Conservation (phyloP, 768 basidiomycete genomes). For the Mycena pura region DNA sequence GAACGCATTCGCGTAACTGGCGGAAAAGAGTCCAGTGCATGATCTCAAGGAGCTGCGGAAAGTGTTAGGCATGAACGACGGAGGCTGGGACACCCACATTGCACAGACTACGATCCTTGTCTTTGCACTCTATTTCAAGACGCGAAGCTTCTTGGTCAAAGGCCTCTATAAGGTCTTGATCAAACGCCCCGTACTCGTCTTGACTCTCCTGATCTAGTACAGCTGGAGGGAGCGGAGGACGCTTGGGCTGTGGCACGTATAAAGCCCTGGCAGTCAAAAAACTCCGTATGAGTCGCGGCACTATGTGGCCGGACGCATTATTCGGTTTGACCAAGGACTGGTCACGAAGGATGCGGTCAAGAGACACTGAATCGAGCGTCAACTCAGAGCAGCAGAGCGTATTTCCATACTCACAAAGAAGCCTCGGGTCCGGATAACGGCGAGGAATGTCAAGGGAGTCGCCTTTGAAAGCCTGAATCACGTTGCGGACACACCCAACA, state of each 20-base stretch:
- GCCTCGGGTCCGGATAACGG: conserved; percentile 65
- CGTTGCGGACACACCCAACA: conserved; percentile 8
- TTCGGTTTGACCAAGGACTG: not conserved
- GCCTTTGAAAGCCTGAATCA: conserved; percentile 10
- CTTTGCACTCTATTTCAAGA: conserved; percentile 36
- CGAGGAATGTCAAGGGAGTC: not conserved
- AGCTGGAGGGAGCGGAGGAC: conserved; percentile 33
- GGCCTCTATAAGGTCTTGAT: conserved; percentile 56
- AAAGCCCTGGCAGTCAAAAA: conserved; percentile 65
- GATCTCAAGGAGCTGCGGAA: conserved; percentile 51
- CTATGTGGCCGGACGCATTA: conserved; percentile 46
- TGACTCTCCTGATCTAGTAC: conserved; percentile 68
- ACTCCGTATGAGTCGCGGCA: conserved; percentile 62
- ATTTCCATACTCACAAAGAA: conserved; percentile 50
- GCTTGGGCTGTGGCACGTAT: conserved; percentile 54
- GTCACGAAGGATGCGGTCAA: conserved; percentile 19
- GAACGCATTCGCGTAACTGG: conserved; percentile 19
- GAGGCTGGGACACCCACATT: conserved; percentile 45
- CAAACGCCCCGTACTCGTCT: conserved; percentile 68
- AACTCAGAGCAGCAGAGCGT: not conserved
- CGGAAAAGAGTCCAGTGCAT: conserved; percentile 63
- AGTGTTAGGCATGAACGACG: not conserved
- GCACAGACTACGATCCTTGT: conserved; percentile 56
- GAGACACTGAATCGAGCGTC: conserved; percentile 5
- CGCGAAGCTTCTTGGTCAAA: conserved; percentile 16